phyloP scores from a whole-genome alignment of 768 basidiomycete species.

The Wakefieldia striispora region DNA sequence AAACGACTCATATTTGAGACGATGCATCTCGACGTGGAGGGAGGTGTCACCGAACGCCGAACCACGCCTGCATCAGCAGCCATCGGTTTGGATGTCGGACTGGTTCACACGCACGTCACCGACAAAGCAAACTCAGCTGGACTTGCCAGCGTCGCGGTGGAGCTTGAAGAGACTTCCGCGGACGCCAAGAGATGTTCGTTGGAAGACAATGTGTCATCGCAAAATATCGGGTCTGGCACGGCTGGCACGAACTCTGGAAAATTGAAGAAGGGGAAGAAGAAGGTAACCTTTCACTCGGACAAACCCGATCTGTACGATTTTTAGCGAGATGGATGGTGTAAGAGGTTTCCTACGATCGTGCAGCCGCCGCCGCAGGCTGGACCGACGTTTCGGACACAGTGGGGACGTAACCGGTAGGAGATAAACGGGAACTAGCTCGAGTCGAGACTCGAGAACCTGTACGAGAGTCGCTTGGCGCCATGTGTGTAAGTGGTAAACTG shows the following conservation, averaged over 20 bases:
- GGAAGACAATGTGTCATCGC: conserved; percentile 10
- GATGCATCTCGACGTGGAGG: conserved; percentile 81
- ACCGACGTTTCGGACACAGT: too few relatives aligned
- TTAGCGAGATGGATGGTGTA: conserved; percentile 32
- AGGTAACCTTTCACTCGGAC: conserved; percentile 67
- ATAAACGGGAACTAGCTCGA: too few relatives aligned
- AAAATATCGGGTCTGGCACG: conserved; percentile 5
- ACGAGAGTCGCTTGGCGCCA: too few relatives aligned
- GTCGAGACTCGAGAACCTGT: too few relatives aligned
- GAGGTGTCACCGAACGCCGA: conserved; percentile 76
- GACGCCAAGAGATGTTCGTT: not conserved
- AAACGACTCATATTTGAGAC: conserved; percentile 90
- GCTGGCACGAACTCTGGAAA: conserved; percentile 15
- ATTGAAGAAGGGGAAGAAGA: conserved; percentile 56
- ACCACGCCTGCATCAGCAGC: conserved; percentile 48
- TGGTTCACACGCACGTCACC: conserved; percentile 17
- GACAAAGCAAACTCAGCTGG: conserved; percentile 14
- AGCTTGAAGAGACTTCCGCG: conserved; percentile 36
- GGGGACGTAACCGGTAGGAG: too few relatives aligned
- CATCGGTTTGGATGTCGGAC: conserved; percentile 16
- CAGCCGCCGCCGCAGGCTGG: too few relatives aligned
- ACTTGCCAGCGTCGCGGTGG: conserved; percentile 43
- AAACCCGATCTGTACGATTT: conserved; percentile 74
- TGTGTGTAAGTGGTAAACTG: too few relatives aligned
- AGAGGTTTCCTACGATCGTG: too few relatives aligned